Base-by-base conservation (phyloP, 208 protist species). In the Leishmania aethiopica region DNA sequence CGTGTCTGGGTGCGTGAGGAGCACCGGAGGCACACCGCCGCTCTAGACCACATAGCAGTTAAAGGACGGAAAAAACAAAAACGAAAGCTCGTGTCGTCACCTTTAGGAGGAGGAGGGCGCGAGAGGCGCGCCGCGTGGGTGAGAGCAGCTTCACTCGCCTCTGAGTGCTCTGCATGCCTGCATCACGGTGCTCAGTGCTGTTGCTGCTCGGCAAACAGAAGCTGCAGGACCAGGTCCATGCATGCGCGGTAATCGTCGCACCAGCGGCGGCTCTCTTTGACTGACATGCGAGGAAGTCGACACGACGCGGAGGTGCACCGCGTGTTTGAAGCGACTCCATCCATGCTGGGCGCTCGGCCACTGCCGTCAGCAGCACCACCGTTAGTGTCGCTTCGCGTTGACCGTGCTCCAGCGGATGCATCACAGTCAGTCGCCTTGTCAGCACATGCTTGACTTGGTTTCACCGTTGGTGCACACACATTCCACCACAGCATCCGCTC, bases 131-230 rank as follows among this genome's bases (percentile, higher is more conserved):
- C n/a, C 11, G 40, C 35, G 64, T 70, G 35, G 17, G 64, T 8
- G 42, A 72, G 8, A 28, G 40, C 6, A 47, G 45, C 70, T 17
- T 15, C 28, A 8, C 37, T 35, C 70, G 22, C 4, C 22, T 7
- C 47, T 35, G 7, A 7, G n/a, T 7, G 22, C 45, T 37, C 28
- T 51, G 6, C 19, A n/a, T 37, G 47, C 40, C 49, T 57, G 40
- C 40, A 1, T 67, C 53, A 59, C 45, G 22, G 7, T 32, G 11
- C 28, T 62, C 42, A 79, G 72, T 51, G 77, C 35, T 55, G 49
- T 28, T 79, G 64, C 64, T 86, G 83, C 62, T 86, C 83, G 3
- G 73, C 71, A 28, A 86, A 74, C 11, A 86, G 70, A 1, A 86
- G 64, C 37, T 86, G 62, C 55, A 82, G 45, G 32, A 86, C 74